These are phyloP conservation scores for Fragaria iinumae DNA, from an alignment of 306 rosid genomes.

Conservation along the genomic window DNA sequence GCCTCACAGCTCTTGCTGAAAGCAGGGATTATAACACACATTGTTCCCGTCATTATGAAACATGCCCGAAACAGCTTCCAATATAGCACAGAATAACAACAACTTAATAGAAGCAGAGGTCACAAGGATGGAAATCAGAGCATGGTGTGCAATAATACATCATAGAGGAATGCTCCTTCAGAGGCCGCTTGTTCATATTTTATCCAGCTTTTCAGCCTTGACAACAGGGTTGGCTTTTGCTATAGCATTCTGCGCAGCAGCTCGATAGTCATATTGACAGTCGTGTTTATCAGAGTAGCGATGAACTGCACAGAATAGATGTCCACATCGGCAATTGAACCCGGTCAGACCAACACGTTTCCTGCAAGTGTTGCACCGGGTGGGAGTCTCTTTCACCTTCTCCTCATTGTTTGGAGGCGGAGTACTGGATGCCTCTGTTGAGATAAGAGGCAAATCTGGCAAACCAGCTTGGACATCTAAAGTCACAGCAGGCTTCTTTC, in stretches of 20 bases:
- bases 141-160: conserved; percentile 14
- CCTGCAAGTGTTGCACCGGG: conserved; percentile 41
- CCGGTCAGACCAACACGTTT: conserved; percentile 44
- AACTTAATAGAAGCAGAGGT: conserved; percentile 14
- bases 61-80: conserved; percentile 19
- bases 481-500: conserved; percentile 19
- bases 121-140: conserved; percentile 15
- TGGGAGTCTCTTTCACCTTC: conserved; percentile 36
- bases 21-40: conserved; percentile 12
- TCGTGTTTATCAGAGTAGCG: conserved; percentile 44
- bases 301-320: conserved; percentile 39
- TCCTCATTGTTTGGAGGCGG: conserved; percentile 19
- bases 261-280: conserved; percentile 33
- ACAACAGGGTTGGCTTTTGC: conserved; percentile 49
- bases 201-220: conserved; percentile 43
- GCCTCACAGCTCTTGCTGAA: not conserved
- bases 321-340: conserved; percentile 44
- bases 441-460: conserved; percentile 1
- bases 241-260: conserved; percentile 36
- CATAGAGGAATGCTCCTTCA: not conserved
- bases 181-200: conserved; percentile 18
- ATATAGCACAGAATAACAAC: conserved; percentile 3
- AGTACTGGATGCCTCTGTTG: conserved; percentile 22
- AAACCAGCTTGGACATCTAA: conserved; percentile 19
- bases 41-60: conserved; percentile 9